Evolutionary conservation across 2,329 filamentous ascomycete species (phyloP), one percentile per base, ranked within the genome.

Genomic region (Colletotrichum costaricense): DNA sequence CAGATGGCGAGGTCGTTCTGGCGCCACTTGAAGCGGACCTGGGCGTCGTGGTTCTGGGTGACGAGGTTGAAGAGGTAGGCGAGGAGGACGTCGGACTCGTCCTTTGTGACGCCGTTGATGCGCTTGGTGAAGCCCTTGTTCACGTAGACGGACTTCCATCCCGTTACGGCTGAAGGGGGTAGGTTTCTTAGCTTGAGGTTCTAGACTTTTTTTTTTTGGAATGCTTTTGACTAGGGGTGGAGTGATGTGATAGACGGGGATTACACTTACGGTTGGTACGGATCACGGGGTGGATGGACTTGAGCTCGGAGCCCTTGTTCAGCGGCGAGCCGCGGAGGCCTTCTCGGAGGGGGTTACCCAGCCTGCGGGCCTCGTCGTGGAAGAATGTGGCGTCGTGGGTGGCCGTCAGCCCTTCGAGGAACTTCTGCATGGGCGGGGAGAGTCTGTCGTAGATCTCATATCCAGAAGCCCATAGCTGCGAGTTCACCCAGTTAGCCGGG

Each of bases 1-100:
- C 92, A 93, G 75, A 93, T 91, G 1, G 90, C 88, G 5, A 87
- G 78, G 76, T 90, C 87, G 69, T 89, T 88, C 77, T 85, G 82
- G 66, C 81, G 82, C 88, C 88, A 90, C 65, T 83, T 83, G 76
- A 87, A 89, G 4, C 89, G 83, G 9, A 90, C 88, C 76, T 90
- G 88, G 0, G 86, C 82, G 76, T 91, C 89, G 73, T 90, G 88
- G 76, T 91, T 91, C 77, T 88, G 82, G 6, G 84, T 84, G 12
- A 88, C 82, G 12, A 89, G 77, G 72, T 85, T 84, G 75, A 86
- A 84, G 56, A 87, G 82, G 73, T 88, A 88, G 16, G 78, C 76
- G 3, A 89, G 83, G n/a, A 89, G 79, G 30, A 85, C 77, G 42
- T 89, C 86, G 9, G 86, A 88, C 80, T 90, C 89, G 67, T 88